phyloP scores from a whole-genome alignment of 768 basidiomycete species.

The Rhizopogon vesiculosus region DNA sequence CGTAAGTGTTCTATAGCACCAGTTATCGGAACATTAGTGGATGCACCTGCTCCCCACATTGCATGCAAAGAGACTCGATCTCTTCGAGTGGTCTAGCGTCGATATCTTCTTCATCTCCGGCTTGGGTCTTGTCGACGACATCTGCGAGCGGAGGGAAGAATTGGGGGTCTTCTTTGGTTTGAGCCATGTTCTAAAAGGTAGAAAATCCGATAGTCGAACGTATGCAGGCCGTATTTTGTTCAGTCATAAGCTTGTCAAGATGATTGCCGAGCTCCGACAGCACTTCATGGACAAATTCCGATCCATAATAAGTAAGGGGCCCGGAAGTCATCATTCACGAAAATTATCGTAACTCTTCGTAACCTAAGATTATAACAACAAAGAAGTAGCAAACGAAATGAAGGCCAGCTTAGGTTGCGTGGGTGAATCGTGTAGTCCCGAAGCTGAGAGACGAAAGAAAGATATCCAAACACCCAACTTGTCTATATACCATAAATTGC shows the following conservation, averaged over 20 bases:
- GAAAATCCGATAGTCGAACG: background rate
- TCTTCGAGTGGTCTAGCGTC: slow-evolving; percentile 60
- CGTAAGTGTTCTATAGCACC: background rate
- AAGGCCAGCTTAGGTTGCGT: background rate
- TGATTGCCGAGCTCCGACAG: too few species aligned
- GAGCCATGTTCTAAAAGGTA: slow-evolving; percentile 14
- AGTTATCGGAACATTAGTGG: background rate
- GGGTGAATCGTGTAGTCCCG: background rate
- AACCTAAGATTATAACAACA: background rate
- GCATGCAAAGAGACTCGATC: slow-evolving; percentile 92
- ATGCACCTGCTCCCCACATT: slow-evolving; percentile 83
- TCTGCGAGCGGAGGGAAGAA: slow-evolving; percentile 60
- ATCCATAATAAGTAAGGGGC: too few species aligned
- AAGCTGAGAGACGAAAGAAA: background rate
- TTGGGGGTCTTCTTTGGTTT: slow-evolving; percentile 15
- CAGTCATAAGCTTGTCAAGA: too few species aligned
- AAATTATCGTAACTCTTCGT: background rate
- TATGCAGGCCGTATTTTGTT: too few species aligned
- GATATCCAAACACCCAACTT: background rate
- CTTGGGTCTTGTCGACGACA: slow-evolving; percentile 47
- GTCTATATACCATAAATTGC: background rate
- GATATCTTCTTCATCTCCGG: slow-evolving; percentile 32
- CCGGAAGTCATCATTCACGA: background rate
- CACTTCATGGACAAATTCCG: too few species aligned
- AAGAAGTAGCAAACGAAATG: background rate